Evolutionary conservation across 1,284 basidiomycete species (phyloP), one percentile per base, ranked within the genome.

Genomic region (Puccinia horiana): DNA sequence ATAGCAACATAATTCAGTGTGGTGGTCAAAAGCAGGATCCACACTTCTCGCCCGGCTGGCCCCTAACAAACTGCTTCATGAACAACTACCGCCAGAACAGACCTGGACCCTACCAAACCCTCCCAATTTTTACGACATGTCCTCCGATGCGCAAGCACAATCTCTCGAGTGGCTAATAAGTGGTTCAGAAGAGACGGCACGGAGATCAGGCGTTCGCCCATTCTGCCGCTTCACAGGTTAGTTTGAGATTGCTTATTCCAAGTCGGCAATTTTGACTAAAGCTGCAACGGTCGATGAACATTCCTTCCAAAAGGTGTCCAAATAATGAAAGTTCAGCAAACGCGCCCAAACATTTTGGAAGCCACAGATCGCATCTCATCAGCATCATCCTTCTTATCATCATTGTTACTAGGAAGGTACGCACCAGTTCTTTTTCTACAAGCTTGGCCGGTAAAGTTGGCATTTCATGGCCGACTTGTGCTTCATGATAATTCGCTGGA

Each of bases 261-360:
- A 16, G 18, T 69, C 65, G 5, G 8, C 65, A 69, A 47, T 92
- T 35, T 90, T 93, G 18, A 20, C 49, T 63, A 35, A 61, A 58
- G n/a, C 29, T 69, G 6, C 32, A 40, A 14, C 63, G 61, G 49
- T 20, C 37, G 37, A 35, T 40, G 23, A 70, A 52, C 6, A 54
- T 29, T 35, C 32, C 26, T 69, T 20, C 67, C 35, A 18, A n/a
- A 18, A 77, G 76, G 61, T 47, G 49, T 76, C 35, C 82, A 83
- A 58, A 74, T 79, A 3, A 44, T 73, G 35, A 42, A 84, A 74
- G 65, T 74, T 40, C 90, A 92, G 32, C 92, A 93, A 86, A 90
- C 90, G 1, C 91, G 91, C 90, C 90, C 91, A 0, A 92, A 93
- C 47, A 91, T 93, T 9, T 93, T 93, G 91, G 89, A 89, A 90